A percentile compares a stretch with the other conserved stretches of the same genome.
These are phyloP conservation scores for Petasospora fabianii DNA, from an alignment of 1,139 yeast genomes.

Conservation along the genomic window DNA sequence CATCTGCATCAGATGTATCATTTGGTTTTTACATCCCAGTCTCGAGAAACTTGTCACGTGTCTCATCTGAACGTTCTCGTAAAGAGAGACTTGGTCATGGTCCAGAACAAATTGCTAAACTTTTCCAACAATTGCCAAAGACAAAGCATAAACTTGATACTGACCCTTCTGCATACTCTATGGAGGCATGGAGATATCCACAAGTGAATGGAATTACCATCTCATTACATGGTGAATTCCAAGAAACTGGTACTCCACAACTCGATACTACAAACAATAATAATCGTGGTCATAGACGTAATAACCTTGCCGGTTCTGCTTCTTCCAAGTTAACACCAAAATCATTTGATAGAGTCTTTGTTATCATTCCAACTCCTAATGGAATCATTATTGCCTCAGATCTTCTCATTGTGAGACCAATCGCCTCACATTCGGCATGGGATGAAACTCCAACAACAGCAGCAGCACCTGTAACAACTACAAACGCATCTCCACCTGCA, in stretches of 20 bases:
- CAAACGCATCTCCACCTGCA: slow-evolving; percentile 1
- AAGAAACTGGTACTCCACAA: slow-evolving; percentile 59
- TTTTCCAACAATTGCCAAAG: slow-evolving; percentile 67
- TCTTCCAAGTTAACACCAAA: slow-evolving; percentile 50
- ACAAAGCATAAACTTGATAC: slow-evolving; percentile 67
- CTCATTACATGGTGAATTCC: slow-evolving; percentile 78
- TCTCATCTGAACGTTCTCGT: slow-evolving; percentile 57
- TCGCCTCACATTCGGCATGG: slow-evolving; percentile 62
- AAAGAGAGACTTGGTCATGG: slow-evolving; percentile 65
- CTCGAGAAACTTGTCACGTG: slow-evolving; percentile 73
- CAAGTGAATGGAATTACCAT: slow-evolving; percentile 74
- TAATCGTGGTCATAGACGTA: slow-evolving; percentile 33
- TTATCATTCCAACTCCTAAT: slow-evolving; percentile 69
- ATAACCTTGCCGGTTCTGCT: slow-evolving; percentile 27
- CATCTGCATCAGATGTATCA: slow-evolving; percentile 39
- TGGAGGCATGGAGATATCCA: slow-evolving; percentile 74
- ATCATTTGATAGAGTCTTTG: slow-evolving; percentile 83
- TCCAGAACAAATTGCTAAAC: slow-evolving; percentile 55
- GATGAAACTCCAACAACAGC: slow-evolving; percentile 22
- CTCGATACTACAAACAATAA: slow-evolving; percentile 25
- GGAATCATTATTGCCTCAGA: slow-evolving; percentile 86
- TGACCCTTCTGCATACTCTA: slow-evolving; percentile 63
- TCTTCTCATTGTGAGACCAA: slow-evolving; percentile 63
- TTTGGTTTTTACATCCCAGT: slow-evolving; percentile 64
- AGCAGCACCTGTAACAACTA: slow-evolving; percentile 20